Evolutionary conservation across 805 yeast species (phyloP).

Genomic region (Candida verbasci): DNA sequence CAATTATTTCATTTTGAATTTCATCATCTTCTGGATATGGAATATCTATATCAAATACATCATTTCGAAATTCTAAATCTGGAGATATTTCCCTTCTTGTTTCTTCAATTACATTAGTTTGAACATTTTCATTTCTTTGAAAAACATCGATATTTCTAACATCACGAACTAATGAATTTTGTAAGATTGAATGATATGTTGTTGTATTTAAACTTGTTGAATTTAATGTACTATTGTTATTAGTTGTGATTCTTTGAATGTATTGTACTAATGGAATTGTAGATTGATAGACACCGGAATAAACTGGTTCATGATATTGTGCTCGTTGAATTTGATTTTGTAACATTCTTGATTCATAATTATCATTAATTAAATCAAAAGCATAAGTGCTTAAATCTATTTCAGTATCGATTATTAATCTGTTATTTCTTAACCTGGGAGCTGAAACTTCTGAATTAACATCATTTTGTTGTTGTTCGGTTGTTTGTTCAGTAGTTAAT

Average conservation of each 20-base stretch:
- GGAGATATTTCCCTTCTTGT: conserved; percentile 4
- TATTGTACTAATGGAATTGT: not conserved
- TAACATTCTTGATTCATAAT: conserved; percentile 2
- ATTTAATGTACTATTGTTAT: not conserved
- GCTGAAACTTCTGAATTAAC: no score
- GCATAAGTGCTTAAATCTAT: not conserved
- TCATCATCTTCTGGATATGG: not conserved
- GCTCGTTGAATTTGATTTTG: not conserved
- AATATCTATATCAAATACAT: no score
- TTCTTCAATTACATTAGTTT: conserved; percentile 1
- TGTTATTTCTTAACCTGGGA: not conserved
- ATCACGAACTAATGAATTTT: not conserved
- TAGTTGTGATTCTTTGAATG: not conserved
- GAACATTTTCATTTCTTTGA: not conserved
- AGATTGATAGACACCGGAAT: not conserved
- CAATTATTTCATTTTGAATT: not conserved
- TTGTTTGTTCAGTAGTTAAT: conserved; percentile 3
- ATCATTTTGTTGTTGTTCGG: not conserved
- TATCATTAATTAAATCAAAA: not conserved
- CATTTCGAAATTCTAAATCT: no score
- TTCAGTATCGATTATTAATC: conserved; percentile 2
- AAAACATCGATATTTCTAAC: not conserved
- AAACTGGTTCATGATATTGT: not conserved
- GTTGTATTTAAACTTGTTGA: not conserved
- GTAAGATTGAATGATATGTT: not conserved